Base-by-base conservation (phyloP, 2,329 filamentous ascomycete genomes). In the Furcasterigmium sp. region DNA sequence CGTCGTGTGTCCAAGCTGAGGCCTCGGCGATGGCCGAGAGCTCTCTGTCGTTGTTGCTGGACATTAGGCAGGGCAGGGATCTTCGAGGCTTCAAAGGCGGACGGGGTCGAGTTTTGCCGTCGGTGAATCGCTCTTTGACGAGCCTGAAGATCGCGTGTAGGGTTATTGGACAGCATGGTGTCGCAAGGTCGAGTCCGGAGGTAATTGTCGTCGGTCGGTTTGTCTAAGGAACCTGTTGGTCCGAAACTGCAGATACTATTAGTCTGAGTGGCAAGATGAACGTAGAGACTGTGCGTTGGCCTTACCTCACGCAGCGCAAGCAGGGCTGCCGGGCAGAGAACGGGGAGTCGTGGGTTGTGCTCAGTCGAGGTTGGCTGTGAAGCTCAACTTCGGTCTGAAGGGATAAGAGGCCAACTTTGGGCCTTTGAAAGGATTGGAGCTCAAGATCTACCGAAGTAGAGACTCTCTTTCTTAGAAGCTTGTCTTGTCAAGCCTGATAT, bases 241-340 rank as follows among this genome's bases (percentile, higher is more conserved):
- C 66, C 66, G 65, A 68, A 68, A 67, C 65, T 68, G 51, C 8
- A 20, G 20, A 5, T 15, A 11, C 38, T 42, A 51, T 68, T 50
- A 67, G 61, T 45, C 42, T 30, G n/a, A n/a, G n/a, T n/a, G n/a
- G n/a, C n/a, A n/a, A n/a, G n/a, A n/a, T n/a, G n/a, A n/a, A n/a
- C n/a, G n/a, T n/a, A n/a, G n/a, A n/a, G n/a, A n/a, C n/a, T n/a
- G n/a, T n/a, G n/a, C n/a, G n/a, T n/a, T n/a, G n/a, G n/a, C n/a
- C n/a, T n/a, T 64, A 89, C 85, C 84, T 90, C 84, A 83, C 84
- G 83, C 84, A 88, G 82, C 77, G 82, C 83, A 85, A 87, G 82
- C 83, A 68, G 81, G 80, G 76, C 78, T 80, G 84, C 84, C 84
- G 84, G 85, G 84, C 82, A 75, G 69, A 56, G 59, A 52, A 51